Evolutionary conservation across 306 rosid species (phyloP).

Genomic region (Ormosia semicastrata): DNA sequence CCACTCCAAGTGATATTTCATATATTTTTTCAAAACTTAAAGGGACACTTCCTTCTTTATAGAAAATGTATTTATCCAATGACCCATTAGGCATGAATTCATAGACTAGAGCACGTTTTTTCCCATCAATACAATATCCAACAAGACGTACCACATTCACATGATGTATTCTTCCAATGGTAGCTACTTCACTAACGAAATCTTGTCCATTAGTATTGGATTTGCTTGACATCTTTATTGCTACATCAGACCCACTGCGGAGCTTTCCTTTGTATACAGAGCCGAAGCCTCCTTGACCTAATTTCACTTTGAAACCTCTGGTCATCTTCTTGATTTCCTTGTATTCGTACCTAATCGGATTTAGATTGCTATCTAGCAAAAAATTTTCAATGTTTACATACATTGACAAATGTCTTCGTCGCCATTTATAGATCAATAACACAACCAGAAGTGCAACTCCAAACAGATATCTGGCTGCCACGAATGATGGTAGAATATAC

Average conservation of each 20-base stretch:
- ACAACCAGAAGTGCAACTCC: neutral
- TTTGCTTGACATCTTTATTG: constrained; percentile 23
- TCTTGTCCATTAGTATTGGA: constrained; percentile 25
- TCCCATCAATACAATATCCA: constrained; percentile 21
- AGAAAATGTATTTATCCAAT: constrained; percentile 24
- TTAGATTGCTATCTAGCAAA: neutral
- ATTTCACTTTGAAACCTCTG: neutral
- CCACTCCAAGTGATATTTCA: constrained; percentile 32
- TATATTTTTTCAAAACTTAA: neutral
- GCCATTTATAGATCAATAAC: neutral
- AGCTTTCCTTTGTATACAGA: constrained; percentile 25
- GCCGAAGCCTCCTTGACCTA: constrained; percentile 26
- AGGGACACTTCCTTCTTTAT: neutral
- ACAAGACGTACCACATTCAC: constrained; percentile 22
- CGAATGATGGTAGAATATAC: neutral
- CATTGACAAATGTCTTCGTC: constrained; percentile 10
- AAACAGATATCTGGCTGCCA: neutral
- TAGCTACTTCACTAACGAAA: constrained; percentile 25
- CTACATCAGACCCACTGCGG: constrained; percentile 13
- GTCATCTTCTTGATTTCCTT: constrained; percentile 26
- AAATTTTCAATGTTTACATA: constrained; percentile 14
- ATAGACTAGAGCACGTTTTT: constrained; percentile 23
- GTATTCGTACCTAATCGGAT: constrained; percentile 10
- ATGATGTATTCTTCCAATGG: constrained; percentile 36
- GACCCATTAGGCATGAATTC: constrained; percentile 36